phyloP scores from a whole-genome alignment of 257 asterid species.

The Asclepias syriaca region DNA sequence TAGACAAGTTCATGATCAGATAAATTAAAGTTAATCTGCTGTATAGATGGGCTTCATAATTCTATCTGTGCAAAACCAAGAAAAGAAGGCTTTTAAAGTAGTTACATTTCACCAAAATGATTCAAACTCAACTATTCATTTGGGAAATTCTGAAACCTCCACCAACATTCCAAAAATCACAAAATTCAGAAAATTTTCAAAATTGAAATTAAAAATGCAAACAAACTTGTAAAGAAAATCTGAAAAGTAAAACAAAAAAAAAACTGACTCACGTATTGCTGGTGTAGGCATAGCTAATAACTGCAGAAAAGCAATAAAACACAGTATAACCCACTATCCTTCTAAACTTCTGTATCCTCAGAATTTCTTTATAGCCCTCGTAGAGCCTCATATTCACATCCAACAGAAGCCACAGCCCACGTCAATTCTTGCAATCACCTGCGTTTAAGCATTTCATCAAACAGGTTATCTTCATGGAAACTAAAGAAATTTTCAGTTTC shows the following conservation, averaged over 20 bases:
- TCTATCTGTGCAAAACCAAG: not conserved
- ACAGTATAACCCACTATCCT: conserved; percentile 74
- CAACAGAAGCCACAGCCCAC: not conserved
- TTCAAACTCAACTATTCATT: not conserved
- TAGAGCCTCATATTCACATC: conserved; percentile 33
- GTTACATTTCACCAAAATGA: not conserved
- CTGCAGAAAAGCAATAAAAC: conserved; percentile 58
- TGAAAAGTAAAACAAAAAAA: not conserved
- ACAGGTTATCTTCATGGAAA: conserved; percentile 14
- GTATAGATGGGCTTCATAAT: not conserved
- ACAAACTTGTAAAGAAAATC: not conserved
- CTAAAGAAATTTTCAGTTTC: not conserved
- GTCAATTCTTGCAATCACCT: conserved; percentile 1
- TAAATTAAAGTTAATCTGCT: not conserved
- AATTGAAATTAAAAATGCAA: not conserved
- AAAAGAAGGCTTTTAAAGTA: not conserved
- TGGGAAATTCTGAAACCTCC: not conserved
- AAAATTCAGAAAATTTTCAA: not conserved
- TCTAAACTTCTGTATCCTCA: conserved; percentile 86
- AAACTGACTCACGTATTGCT: conserved; percentile 69
- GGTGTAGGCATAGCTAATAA: conserved; percentile 64
- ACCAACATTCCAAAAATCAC: not conserved
- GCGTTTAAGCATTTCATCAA: conserved; percentile 39
- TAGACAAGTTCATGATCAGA: not conserved
- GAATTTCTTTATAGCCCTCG: conserved; percentile 56